Percentiles rank a stretch among this genome's conserved stretches.
Conservation (phyloP, 495 filamentous ascomycete species). For the Penicillium chermesinum region DNA sequence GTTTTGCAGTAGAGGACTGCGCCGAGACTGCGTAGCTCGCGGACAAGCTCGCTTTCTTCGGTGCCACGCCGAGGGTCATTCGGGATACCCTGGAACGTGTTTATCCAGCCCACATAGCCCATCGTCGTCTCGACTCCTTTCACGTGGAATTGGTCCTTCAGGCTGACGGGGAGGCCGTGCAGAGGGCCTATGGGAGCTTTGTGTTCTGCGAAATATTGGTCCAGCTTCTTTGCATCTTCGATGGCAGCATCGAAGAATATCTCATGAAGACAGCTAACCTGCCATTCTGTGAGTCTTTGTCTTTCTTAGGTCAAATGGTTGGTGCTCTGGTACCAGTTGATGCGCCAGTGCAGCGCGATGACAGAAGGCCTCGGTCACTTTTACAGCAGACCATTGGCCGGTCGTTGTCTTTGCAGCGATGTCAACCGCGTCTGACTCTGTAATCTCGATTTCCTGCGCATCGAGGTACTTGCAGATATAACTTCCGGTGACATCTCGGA, state of each 20-base stretch:
- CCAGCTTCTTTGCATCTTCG: conserved; percentile 52
- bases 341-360: conserved; percentile 54
- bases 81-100: conserved; percentile 46
- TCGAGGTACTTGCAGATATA: conserved; percentile 56
- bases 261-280: conserved; percentile 59
- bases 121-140: conserved; percentile 61
- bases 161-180: conserved; percentile 60
- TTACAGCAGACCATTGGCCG: conserved; percentile 41
- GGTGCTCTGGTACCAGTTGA: conserved; percentile 51
- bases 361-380: conserved; percentile 53
- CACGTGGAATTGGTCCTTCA: conserved; percentile 71
- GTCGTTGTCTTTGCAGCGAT: conserved; percentile 44
- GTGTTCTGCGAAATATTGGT: conserved; percentile 48
- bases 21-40: conserved; percentile 50
- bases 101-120: conserved; percentile 53
- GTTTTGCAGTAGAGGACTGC: conserved; percentile 66
- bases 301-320: too few species aligned
- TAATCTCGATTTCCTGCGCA: conserved; percentile 51
- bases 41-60: conserved; percentile 48
- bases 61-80: conserved; percentile 32
- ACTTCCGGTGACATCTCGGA: conserved; percentile 56
- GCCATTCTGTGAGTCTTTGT: too few species aligned
- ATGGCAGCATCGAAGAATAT: conserved; percentile 60
- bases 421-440: conserved; percentile 47
- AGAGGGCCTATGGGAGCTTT: conserved; percentile 50